Evolutionary conservation across 2,329 filamentous ascomycete species (phyloP).

Genomic region (Aureobasidium sp.): DNA sequence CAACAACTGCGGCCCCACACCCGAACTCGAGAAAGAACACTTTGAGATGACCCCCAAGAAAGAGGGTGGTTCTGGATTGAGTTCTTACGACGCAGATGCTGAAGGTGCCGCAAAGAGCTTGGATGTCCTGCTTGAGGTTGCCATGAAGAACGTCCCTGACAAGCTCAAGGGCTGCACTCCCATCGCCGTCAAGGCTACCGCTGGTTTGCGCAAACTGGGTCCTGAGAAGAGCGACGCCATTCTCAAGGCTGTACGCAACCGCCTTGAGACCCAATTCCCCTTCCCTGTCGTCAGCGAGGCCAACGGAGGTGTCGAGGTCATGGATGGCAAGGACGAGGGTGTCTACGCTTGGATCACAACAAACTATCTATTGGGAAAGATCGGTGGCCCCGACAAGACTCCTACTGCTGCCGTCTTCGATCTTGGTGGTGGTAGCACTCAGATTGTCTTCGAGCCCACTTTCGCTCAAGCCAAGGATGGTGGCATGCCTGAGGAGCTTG

Average conservation of each 20-base stretch:
- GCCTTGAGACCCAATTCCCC: constrained; percentile 82
- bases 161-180: constrained; percentile 87
- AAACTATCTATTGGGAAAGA: constrained; percentile 97
- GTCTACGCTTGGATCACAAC: constrained; percentile 99
- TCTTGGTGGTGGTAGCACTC: constrained; percentile 90
- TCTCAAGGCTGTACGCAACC: constrained; percentile 71
- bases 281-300: constrained; percentile 87
- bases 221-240: constrained; percentile 74
- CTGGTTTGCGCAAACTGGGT: constrained; percentile 82
- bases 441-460: constrained; percentile 96
- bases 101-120: constrained; percentile 83
- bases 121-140: constrained; percentile 79
- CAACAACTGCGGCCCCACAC: constrained; percentile 96
- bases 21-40: constrained; percentile 83
- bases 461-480: constrained; percentile 67
- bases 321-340: constrained; percentile 95
- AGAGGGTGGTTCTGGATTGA: constrained; percentile 70
- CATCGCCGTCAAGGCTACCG: constrained; percentile 95
- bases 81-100: constrained; percentile 78
- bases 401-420: constrained; percentile 94
- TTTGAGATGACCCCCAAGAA: constrained; percentile 91
- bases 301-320: constrained; percentile 85
- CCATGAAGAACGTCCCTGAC: constrained; percentile 76
- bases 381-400: constrained; percentile 82
- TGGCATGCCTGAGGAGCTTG: constrained; percentile 78